phyloP scores from a whole-genome alignment of 345 rosid genomes.

The Conringia planisiliqua region DNA sequence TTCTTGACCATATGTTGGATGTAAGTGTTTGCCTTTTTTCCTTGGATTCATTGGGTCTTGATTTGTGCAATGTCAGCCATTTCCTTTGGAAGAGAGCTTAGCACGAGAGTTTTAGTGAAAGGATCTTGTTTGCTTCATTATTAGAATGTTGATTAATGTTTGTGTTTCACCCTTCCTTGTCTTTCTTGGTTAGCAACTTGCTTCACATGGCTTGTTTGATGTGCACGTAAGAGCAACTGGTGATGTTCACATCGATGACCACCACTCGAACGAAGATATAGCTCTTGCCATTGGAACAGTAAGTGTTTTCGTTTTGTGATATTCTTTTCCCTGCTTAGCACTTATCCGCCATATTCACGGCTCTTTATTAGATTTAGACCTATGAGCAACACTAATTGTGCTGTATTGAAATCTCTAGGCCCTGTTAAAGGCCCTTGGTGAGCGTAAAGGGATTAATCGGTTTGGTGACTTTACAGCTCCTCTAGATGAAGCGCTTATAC shows the following conservation, averaged over 20 bases:
- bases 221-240: slow-evolving; percentile 88
- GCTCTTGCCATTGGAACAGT: slow-evolving; percentile 95
- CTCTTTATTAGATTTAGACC: not conserved
- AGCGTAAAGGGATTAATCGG: slow-evolving; percentile 81
- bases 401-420: slow-evolving; percentile 43
- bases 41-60: not conserved
- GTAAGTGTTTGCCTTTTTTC: slow-evolving; percentile 31
- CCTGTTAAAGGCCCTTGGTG: slow-evolving; percentile 83
- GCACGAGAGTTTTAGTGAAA: not conserved
- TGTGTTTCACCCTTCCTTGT: not conserved
- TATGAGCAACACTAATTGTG: not conserved
- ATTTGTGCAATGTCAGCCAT: not conserved
- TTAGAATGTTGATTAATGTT: not conserved
- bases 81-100: not conserved
- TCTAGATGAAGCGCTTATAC: slow-evolving; percentile 85
- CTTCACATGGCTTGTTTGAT: slow-evolving; percentile 90
- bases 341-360: not conserved
- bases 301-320: not conserved
- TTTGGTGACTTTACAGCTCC: slow-evolving; percentile 95
- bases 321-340: not conserved
- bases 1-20: slow-evolving; percentile 93
- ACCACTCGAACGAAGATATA: slow-evolving; percentile 90
- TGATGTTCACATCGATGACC: slow-evolving; percentile 89
- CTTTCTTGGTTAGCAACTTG: slow-evolving; percentile 63
- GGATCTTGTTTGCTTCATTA: not conserved